Base-by-base conservation (phyloP, 1,139 yeast genomes). In the Yamadazyma spencermartinsiae region DNA sequence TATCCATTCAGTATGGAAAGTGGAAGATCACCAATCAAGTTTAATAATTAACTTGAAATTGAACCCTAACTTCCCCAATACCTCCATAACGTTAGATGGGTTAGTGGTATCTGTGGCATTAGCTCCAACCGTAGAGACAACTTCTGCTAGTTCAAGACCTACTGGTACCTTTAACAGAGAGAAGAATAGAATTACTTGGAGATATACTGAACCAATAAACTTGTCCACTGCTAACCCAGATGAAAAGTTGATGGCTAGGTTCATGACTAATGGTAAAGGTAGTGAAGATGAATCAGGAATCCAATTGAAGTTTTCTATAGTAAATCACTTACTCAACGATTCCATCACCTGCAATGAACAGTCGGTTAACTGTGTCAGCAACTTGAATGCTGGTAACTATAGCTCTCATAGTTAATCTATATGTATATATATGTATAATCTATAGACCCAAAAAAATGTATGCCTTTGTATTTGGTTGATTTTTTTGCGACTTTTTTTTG, bases 111-210 rank as follows among this genome's bases (percentile, higher is more conserved):
- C 86, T 10, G 95, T 86, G 4, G 80, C 89, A 4, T 59, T 72
- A 42, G 60, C 56, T 33, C 37, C 46, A 14, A 51, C 54, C 12
- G 65, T 71, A 27, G 76, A 80, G 18, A 72, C 84, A 3, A 65
- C 74, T 1, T 75, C 88, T 18, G 97, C 96, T 1, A 80, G 89
- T 44, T 85, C 95, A 10, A 86, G 86, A 55, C 98, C 98, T 3
- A 82, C 86, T 41, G 98, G 96, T 36, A 78, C 94, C 1, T 88
- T 88, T 68, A 87, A 83, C 61, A 82, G 79, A 56, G 96, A 87
- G 34, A 82, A 80, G 55, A 85, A 80, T 51, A 79, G 96, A 61
- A 82, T 90, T 41, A 84, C 92, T 1, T 89, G 97, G 96, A 77
- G 86, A 56, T 80, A 77, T 54, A 61, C 63, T 24, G 64, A 68